Evolutionary conservation across 208 protist species (phyloP), one percentile per base, ranked within the genome.

Genomic region (Crithidia brevicula): DNA sequence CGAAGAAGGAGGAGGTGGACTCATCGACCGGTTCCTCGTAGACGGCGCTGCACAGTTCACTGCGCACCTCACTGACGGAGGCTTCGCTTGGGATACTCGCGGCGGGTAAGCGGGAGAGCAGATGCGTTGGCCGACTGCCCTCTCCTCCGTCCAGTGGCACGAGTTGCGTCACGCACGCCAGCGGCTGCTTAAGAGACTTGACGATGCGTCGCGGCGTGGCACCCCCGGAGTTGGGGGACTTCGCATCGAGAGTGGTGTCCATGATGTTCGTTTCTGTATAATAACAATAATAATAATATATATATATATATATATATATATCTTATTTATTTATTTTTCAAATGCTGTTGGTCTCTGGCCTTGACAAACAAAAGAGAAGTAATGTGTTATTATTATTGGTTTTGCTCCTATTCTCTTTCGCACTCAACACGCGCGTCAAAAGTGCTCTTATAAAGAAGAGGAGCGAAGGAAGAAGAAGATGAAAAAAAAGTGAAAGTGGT

Each of bases 61-160:
- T 91, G 28, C 71, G 70, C 63, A 89, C 61, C 61, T 91, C 85
- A 46, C 81, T 77, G 40, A 82, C 77, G 28, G 78, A 82, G 8
- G 79, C 67, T 52, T 92, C 86, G 46, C 81, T 89, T 3, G 76
- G 60, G n/a, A 76, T 38, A 49, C 76, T 88, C 27, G 65, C 62
- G 38, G 71, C 77, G 33, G 57, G 75, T 22, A 81, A 83, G 40
- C 65, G 69, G 23, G 78, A 86, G n/a, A 74, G 69, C 34, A 84
- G 45, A 23, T 72, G 77, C 20, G 66, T 28, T 13, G 42, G 42
- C 0, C 70, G 73, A 28, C 53, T 51, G 42, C 25, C 53, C 16
- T 68, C 47, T 0, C 71, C 73, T 3, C 59, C 59, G 58, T 94
- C 85, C 1, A 94, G 74, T 18, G 84, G 78, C 34, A 94, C 82